Conservation (phyloP, 768 basidiomycete species). For the Suillus luteus region DNA sequence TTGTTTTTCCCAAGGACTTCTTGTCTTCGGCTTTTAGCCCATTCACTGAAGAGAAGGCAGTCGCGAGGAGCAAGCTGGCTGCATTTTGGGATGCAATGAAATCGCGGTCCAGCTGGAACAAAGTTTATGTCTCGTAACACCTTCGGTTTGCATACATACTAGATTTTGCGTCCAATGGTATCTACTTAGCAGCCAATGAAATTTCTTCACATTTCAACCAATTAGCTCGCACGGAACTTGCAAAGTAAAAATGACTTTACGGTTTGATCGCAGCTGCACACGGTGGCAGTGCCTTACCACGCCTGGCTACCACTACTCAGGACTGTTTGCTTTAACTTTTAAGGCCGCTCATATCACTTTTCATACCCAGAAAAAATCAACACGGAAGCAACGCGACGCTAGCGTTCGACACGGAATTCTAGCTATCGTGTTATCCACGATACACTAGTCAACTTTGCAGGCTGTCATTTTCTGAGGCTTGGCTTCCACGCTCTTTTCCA, state of each 20-base stretch:
- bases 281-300: slow-evolving; percentile 2
- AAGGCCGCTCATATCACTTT: slow-evolving; percentile 2
- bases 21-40: slow-evolving; percentile 18
- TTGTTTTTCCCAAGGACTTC: slow-evolving; percentile 47
- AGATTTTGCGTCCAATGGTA: background rate
- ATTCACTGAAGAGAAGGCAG: slow-evolving; percentile 27
- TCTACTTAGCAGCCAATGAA: background rate
- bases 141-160: background rate
- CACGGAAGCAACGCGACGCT: background rate
- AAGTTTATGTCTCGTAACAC: slow-evolving; percentile 44
- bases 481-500: slow-evolving; percentile 13
- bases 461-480: slow-evolving; percentile 6
- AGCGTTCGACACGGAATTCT: background rate
- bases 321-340: background rate
- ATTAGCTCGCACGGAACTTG: background rate
- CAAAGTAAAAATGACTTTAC: background rate
- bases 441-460: background rate
- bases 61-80: slow-evolving; percentile 53
- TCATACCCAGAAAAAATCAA: slow-evolving; percentile 2
- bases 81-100: slow-evolving; percentile 73
- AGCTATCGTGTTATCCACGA: background rate
- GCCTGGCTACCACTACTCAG: background rate
- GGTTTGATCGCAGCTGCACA: background rate
- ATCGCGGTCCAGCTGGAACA: slow-evolving; percentile 70
- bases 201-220: background rate